These are phyloP conservation scores for Sporothrix brunneoviolacea DNA, from an alignment of 2,329 filamentous ascomycete genomes.

Conservation along the genomic window DNA sequence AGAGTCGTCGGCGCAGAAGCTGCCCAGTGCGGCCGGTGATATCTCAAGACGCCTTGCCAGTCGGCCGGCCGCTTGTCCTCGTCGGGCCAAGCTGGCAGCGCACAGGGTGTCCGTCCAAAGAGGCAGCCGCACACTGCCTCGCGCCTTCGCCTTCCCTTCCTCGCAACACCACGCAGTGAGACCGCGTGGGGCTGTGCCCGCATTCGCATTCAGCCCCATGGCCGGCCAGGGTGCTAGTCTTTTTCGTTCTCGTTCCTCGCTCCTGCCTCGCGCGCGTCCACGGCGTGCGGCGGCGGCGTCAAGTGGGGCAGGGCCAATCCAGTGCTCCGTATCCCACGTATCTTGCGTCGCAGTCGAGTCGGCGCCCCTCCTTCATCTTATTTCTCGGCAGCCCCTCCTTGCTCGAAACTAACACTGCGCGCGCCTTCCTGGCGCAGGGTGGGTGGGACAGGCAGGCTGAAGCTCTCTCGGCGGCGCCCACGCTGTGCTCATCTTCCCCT, in stretches of 20 bases:
- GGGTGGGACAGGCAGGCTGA: neutral
- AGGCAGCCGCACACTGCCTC: too few species aligned
- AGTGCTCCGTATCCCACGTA: neutral
- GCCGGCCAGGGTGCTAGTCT: constrained; percentile 2
- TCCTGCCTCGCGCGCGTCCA: too few species aligned
- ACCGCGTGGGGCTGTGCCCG: constrained; percentile 7
- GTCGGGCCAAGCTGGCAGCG: too few species aligned
- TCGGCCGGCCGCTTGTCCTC: too few species aligned
- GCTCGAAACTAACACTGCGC: neutral
- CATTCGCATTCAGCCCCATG: constrained; percentile 10
- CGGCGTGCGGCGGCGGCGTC: too few species aligned
- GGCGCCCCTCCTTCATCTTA: constrained; percentile 7
- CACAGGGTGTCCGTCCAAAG: too few species aligned
- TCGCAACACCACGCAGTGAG: too few species aligned
- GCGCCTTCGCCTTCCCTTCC: too few species aligned
- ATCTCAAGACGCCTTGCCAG: too few species aligned
- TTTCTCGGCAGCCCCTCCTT: constrained; percentile 10
- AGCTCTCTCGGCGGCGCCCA: constrained; percentile 2
- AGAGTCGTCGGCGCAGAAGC: too few species aligned
- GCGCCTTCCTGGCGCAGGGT: neutral
- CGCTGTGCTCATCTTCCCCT: neutral
- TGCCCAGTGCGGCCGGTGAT: too few species aligned
- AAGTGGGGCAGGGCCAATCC: neutral
- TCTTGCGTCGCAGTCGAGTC: neutral
- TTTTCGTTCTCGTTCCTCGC: neutral